phyloP scores from a whole-genome alignment of 768 basidiomycete species.

The Rhizopogon roseolus region DNA sequence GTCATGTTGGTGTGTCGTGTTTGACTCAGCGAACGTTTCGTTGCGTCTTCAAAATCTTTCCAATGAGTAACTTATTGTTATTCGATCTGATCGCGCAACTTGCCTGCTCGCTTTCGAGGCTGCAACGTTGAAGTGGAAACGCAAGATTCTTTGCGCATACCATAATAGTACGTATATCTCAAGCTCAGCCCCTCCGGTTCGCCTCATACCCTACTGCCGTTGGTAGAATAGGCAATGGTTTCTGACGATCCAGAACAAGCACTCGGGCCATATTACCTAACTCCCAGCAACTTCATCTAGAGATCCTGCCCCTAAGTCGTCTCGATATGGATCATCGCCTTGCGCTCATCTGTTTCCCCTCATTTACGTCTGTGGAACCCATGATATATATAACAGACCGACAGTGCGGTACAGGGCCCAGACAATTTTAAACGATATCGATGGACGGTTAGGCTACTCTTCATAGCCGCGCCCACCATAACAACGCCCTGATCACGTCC shows the following conservation, averaged over 20 bases:
- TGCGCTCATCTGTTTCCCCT: background rate
- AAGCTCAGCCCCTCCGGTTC: background rate
- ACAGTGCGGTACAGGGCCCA: too few species aligned
- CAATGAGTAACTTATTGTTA: too few species aligned
- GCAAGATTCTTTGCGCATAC: background rate
- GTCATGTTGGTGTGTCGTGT: too few species aligned
- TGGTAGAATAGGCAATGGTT: background rate
- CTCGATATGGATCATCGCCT: too few species aligned
- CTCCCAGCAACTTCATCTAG: background rate
- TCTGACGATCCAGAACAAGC: background rate
- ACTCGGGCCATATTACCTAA: background rate
- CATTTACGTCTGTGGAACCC: background rate
- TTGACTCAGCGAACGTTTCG: too few species aligned
- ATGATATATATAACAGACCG: too few species aligned
- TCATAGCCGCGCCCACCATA: conserved; percentile 1
- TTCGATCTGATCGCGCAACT: too few species aligned
- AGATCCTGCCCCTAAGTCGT: too few species aligned
- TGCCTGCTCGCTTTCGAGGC: background rate
- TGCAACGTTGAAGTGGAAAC: too few species aligned
- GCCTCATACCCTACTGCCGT: too few species aligned
- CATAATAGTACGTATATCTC: background rate
- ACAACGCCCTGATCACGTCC: background rate
- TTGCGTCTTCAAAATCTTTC: too few species aligned
- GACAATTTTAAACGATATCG: too few species aligned
- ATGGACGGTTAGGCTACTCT: background rate